These are phyloP conservation scores for Macrotyloma uniflorum DNA, from an alignment of 306 rosid genomes.

Conservation along the genomic window DNA sequence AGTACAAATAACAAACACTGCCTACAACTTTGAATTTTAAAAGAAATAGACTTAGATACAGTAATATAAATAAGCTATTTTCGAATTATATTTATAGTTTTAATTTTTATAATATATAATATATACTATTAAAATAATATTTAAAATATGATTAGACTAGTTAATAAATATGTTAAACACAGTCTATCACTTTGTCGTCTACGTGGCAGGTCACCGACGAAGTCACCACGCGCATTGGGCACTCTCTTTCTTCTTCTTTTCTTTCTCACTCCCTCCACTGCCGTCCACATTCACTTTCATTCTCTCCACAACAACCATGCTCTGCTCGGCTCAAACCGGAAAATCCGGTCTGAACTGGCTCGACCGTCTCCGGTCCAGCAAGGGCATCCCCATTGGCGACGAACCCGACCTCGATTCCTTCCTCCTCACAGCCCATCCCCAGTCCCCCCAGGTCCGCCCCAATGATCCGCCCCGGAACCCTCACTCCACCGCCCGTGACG, in stretches of 20 bases:
- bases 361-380: slow-evolving; percentile 86
- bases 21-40: no score
- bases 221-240: slow-evolving; percentile 20
- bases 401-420: slow-evolving; percentile 67
- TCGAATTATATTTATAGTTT: no score
- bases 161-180: no score
- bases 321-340: slow-evolving; percentile 62
- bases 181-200: not conserved
- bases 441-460: slow-evolving; percentile 27
- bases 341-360: slow-evolving; percentile 82
- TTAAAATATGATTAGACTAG: no score
- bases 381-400: slow-evolving; percentile 73
- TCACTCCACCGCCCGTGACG: slow-evolving; percentile 7
- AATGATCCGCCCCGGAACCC: slow-evolving; percentile 20
- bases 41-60: no score
- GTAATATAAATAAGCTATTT: no score
- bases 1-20: no score
- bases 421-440: slow-evolving; percentile 53
- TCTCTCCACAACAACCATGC: slow-evolving; percentile 49
- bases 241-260: not conserved
- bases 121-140: no score
- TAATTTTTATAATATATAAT: no score
- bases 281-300: not conserved
- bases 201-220: slow-evolving; percentile 41
- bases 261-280: not conserved